Evolutionary conservation across 257 asterid genomes (phyloP).

Genomic region (Eucommia ulmoides): DNA sequence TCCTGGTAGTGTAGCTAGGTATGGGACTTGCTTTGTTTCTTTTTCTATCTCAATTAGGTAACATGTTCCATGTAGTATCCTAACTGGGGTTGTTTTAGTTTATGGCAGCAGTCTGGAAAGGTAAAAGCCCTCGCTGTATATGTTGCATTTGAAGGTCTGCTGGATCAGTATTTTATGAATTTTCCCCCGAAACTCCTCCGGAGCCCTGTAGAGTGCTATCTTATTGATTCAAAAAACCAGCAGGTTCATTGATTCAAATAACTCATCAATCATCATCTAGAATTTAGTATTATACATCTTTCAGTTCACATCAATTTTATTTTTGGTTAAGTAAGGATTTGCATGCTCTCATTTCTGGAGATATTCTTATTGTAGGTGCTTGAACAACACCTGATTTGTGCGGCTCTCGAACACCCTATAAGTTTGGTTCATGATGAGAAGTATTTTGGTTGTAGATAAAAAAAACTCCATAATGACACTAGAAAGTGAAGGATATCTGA

Average conservation of each 20-base stretch:
- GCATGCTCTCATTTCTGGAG: conserved; percentile 13
- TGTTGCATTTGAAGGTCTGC: conserved; percentile 93
- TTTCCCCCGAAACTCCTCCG: conserved; percentile 75
- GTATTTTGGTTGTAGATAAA: conserved; percentile 68
- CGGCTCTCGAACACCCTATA: conserved; percentile 83
- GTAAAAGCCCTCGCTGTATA: conserved; percentile 81
- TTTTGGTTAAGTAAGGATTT: conserved; percentile 1
- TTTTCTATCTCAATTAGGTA: conserved; percentile 10
- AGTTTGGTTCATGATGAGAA: conserved; percentile 54
- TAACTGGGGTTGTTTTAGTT: conserved; percentile 26
- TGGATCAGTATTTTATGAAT: conserved; percentile 94
- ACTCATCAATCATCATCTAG: background rate
- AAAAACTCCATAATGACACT: conserved; percentile 43
- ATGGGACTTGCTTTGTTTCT: conserved; percentile 11
- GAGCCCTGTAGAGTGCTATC: conserved; percentile 84
- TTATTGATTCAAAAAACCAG: conserved; percentile 71
- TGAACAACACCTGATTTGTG: conserved; percentile 83
- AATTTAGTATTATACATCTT: background rate
- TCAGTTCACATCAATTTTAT: background rate
- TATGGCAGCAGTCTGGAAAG: conserved; percentile 99
- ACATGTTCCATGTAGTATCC: conserved; percentile 1
- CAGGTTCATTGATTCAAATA: conserved; percentile 33
- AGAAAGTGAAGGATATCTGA: conserved; percentile 53
- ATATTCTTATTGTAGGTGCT: conserved; percentile 45
- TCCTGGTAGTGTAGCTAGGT: conserved; percentile 98